Conservation (phyloP, 352 stramenopile genomes). For the Globisporangium echinulatum region DNA sequence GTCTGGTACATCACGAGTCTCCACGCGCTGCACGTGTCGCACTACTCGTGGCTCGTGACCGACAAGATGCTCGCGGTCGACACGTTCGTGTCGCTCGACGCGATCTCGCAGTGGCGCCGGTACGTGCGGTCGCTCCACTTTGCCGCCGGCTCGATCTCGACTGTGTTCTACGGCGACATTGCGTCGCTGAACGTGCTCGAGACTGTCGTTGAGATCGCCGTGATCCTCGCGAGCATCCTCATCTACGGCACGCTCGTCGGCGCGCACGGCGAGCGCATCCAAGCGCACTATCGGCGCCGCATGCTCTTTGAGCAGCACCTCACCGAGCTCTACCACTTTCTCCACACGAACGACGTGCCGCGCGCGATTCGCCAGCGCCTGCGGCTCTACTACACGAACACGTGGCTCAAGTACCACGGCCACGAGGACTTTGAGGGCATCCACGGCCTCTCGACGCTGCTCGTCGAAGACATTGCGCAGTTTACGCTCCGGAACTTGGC, state of each 20-base stretch:
- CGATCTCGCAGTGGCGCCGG: constrained; percentile 31
- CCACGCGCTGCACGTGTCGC: constrained; percentile 35
- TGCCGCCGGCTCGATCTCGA: constrained; percentile 54
- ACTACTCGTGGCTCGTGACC: constrained; percentile 50
- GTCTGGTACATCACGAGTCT: constrained; percentile 51
- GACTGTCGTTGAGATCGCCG: constrained; percentile 40
- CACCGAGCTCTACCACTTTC: constrained; percentile 51
- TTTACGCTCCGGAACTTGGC: constrained; percentile 58
- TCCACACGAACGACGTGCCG: constrained; percentile 53
- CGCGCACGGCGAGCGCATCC: constrained; percentile 51
- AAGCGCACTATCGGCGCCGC: constrained; percentile 54
- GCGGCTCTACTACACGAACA: constrained; percentile 61
- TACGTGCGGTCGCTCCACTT: constrained; percentile 64
- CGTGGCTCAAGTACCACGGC: constrained; percentile 58
- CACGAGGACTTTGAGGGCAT: constrained; percentile 54
- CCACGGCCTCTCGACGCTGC: constrained; percentile 46
- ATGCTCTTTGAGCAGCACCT: constrained; percentile 72
- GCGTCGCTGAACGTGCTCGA: constrained; percentile 56
- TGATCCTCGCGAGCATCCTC: constrained; percentile 66
- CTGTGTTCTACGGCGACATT: constrained; percentile 67
- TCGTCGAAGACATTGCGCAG: constrained; percentile 64
- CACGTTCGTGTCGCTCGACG: constrained; percentile 28
- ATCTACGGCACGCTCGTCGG: constrained; percentile 65
- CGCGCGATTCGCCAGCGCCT: constrained; percentile 41
- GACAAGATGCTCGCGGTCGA: constrained; percentile 48